phyloP scores from a whole-genome alignment of 208 protist species.

The Crithidia expoeki region DNA sequence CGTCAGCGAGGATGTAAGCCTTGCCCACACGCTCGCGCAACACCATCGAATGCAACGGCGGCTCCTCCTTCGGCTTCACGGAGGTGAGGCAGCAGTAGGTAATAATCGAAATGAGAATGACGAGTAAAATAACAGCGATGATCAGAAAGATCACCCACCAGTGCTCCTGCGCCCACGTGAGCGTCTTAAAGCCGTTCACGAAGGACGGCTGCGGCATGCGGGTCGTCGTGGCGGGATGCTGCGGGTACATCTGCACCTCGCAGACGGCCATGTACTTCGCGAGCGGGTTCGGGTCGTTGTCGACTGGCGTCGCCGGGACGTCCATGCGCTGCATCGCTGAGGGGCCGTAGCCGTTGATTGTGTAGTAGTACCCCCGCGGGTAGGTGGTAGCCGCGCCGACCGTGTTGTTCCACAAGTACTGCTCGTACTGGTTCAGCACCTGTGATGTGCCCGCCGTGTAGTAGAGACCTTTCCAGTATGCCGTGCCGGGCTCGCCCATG shows the following conservation, averaged over 20 bases:
- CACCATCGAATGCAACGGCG: slow-evolving; percentile 42
- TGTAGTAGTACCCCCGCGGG: slow-evolving; percentile 46
- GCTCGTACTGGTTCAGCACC: slow-evolving; percentile 38
- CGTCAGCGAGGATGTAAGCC: slow-evolving; percentile 32
- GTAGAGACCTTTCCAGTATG: slow-evolving; percentile 49
- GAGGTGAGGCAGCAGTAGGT: slow-evolving; percentile 47
- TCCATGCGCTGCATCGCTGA: slow-evolving; percentile 28
- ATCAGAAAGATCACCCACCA: slow-evolving; percentile 56
- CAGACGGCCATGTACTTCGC: slow-evolving; percentile 34
- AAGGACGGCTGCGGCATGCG: slow-evolving; percentile 43
- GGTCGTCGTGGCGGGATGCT: slow-evolving; percentile 16
- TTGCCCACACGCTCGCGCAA: slow-evolving; percentile 47
- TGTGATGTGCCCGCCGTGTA: not conserved
- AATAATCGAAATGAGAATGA: slow-evolving; percentile 34
- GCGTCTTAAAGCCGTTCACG: slow-evolving; percentile 44
- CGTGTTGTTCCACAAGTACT: slow-evolving; percentile 29
- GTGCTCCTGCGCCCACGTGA: slow-evolving; percentile 52
- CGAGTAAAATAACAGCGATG: slow-evolving; percentile 30
- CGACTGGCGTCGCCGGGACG: slow-evolving; percentile 5
- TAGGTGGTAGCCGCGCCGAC: not conserved
- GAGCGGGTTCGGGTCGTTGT: slow-evolving; percentile 37
- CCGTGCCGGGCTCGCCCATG: slow-evolving; percentile 42
- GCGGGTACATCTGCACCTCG: slow-evolving; percentile 44
- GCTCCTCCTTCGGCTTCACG: slow-evolving; percentile 16
- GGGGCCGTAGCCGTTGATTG: slow-evolving; percentile 23